phyloP scores from a whole-genome alignment of 23 red algal genomes.

The Gracilaria vermiculophylla region DNA sequence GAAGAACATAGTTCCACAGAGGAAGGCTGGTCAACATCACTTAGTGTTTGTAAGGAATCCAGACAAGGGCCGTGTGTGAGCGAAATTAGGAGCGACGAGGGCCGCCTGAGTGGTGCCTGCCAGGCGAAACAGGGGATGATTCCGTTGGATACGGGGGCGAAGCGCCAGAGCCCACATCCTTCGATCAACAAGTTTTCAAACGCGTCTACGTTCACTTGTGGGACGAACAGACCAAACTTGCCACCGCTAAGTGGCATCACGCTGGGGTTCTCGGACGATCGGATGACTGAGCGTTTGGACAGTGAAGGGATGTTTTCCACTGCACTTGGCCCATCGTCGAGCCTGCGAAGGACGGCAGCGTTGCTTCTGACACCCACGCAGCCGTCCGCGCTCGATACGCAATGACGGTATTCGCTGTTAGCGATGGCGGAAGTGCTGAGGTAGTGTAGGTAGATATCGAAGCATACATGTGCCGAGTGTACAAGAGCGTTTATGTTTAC shows the following conservation, averaged over 20 bases:
- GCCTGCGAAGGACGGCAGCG: slow-evolving; percentile 25
- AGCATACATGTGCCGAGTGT: background rate
- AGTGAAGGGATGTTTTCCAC: slow-evolving; percentile 18
- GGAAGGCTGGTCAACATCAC: slow-evolving; percentile 23
- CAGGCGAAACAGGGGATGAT: background rate
- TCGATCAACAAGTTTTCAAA: background rate
- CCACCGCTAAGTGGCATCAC: slow-evolving; percentile 49
- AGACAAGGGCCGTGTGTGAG: background rate
- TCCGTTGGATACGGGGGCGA: background rate
- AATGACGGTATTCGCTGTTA: background rate
- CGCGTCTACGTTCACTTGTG: background rate
- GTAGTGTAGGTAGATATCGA: background rate
- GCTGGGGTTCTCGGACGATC: slow-evolving; percentile 49
- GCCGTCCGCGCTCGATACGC: background rate
- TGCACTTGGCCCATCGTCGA: background rate
- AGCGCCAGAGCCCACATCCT: background rate
- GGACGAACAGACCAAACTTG: slow-evolving; percentile 47
- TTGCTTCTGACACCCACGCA: slow-evolving; percentile 16
- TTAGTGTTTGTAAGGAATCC: background rate
- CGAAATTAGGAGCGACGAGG: slow-evolving; percentile 8
- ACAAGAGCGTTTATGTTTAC: background rate
- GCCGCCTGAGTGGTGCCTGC: background rate
- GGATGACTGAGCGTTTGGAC: slow-evolving; percentile 26
- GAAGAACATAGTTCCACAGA: slow-evolving; percentile 35
- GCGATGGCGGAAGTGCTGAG: background rate